Conservation (phyloP, 2,329 filamentous ascomycete genomes). For the Cercospora sesami region DNA sequence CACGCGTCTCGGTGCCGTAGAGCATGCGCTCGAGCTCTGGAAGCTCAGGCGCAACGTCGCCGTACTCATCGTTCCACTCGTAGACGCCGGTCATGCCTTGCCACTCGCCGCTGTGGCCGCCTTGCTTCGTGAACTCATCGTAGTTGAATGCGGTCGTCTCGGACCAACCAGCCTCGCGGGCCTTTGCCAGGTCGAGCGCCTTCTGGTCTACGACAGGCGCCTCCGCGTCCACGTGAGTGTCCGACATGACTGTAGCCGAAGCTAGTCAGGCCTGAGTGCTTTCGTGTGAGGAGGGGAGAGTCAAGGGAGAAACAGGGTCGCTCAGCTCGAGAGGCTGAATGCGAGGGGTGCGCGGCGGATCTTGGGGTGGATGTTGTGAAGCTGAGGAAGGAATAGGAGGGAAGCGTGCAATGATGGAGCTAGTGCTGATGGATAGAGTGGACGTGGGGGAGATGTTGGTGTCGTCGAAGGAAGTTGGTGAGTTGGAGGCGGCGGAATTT, state of each 20-base stretch:
- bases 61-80: slow-evolving; percentile 80
- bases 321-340: background rate
- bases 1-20: slow-evolving; percentile 60
- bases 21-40: slow-evolving; percentile 72
- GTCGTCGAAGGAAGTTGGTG: background rate
- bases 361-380: background rate
- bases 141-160: slow-evolving; percentile 35
- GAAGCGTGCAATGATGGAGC: background rate
- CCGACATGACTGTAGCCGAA: background rate
- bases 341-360: background rate
- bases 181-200: slow-evolving; percentile 8
- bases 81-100: slow-evolving; percentile 65
- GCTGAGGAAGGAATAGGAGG: background rate
- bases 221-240: background rate
- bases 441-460: background rate
- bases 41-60: slow-evolving; percentile 75
- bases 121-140: slow-evolving; percentile 27
- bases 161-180: slow-evolving; percentile 34
- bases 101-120: slow-evolving; percentile 45
- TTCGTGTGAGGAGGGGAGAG: background rate
- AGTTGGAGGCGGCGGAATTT: background rate
- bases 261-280: background rate
- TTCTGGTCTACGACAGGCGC: slow-evolving; percentile 5
- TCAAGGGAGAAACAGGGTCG: background rate
- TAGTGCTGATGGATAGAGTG: background rate